Evolutionary conservation across 306 rosid species (phyloP).

Genomic region (Vachellia pachyceras): DNA sequence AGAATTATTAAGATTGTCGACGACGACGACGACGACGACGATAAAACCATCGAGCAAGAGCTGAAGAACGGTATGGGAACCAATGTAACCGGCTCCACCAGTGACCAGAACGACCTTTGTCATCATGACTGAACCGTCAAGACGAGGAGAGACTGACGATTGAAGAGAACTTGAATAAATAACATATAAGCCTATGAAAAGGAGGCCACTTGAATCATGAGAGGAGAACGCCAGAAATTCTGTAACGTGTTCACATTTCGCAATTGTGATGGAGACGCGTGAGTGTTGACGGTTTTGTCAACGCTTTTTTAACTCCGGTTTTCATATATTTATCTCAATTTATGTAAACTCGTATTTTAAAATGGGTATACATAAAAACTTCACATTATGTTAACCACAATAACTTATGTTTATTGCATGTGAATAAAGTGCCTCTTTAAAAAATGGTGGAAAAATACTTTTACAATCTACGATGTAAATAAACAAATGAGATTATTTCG

Average conservation of each 20-base stretch:
- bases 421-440: no score
- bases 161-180: background rate
- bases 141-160: background rate
- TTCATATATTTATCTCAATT: no score
- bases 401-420: no score
- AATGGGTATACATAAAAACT: no score
- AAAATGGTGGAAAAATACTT: no score
- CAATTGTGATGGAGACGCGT: no score
- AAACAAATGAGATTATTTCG: no score
- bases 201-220: background rate
- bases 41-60: conserved; percentile 76
- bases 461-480: no score
- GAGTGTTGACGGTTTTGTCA: no score
- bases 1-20: conserved; percentile 87
- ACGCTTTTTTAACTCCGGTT: no score
- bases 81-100: conserved; percentile 97
- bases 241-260: conserved; percentile 20
- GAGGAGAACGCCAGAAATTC: conserved; percentile 21
- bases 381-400: no score
- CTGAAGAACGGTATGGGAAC: conserved; percentile 89
- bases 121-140: conserved; percentile 35
- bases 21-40: conserved; percentile 64
- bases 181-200: background rate
- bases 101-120: conserved; percentile 69
- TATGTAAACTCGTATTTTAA: no score